Conservation (phyloP, 345 rosid species). For the Linum tenue region DNA sequence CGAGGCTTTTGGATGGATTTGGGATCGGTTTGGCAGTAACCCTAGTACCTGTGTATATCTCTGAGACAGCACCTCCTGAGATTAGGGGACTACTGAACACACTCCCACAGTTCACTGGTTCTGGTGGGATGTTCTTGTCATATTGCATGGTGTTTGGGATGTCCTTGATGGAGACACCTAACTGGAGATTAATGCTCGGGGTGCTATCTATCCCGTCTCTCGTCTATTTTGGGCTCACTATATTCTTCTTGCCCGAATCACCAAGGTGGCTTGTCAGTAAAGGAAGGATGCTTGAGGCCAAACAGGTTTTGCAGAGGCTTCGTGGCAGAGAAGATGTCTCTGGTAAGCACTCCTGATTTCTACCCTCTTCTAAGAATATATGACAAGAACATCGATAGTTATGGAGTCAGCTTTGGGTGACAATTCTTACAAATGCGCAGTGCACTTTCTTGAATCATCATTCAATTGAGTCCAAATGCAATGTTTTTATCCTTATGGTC, state of each 20-base stretch:
- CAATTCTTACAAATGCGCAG: neutral
- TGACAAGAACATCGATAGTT: neutral
- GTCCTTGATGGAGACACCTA: constrained; percentile 64
- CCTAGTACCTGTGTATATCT: constrained; percentile 82
- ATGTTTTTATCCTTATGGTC: no score
- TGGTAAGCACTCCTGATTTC: constrained; percentile 40
- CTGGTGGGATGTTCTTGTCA: constrained; percentile 83
- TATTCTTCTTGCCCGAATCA: constrained; percentile 86
- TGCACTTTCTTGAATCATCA: neutral
- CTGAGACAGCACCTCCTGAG: constrained; percentile 97
- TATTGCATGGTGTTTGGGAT: constrained; percentile 90
- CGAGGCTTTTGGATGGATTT: constrained; percentile 86
- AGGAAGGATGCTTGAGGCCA: constrained; percentile 90
- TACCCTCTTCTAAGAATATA: neutral
- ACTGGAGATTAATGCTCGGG: constrained; percentile 98
- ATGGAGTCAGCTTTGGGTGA: neutral
- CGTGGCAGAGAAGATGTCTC: constrained; percentile 82
- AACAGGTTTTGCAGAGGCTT: constrained; percentile 65
- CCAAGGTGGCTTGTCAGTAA: constrained; percentile 98
- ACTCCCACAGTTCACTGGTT: constrained; percentile 91
- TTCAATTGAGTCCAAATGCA: no score
- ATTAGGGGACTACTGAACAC: constrained; percentile 79
- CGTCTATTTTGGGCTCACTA: constrained; percentile 43
- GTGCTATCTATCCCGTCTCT: constrained; percentile 79
- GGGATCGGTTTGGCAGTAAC: constrained; percentile 91